Evolutionary conservation across 768 basidiomycete species (phyloP), one percentile per base, ranked within the genome.

Genomic region (Lactifluus rugatus): DNA sequence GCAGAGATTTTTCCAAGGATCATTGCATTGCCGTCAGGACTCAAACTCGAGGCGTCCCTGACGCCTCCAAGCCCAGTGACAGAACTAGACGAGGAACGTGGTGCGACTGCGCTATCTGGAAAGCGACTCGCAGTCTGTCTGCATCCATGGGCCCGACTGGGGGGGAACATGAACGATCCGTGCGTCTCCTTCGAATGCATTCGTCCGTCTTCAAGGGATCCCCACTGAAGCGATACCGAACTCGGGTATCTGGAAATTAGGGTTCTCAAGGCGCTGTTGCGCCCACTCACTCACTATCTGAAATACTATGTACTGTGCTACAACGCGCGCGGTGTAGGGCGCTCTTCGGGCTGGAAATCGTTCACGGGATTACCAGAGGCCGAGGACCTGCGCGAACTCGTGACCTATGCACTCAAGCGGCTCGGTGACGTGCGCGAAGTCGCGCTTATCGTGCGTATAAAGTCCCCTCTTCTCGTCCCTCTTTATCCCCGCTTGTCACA

Each of bases 101-200:
- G 59, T 13, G 54, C 32, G n/a, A 16, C 45, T 16, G 21, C 39
- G 11, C n/a, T 23, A 34, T 42, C 25, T 21, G 52, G 48, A 11
- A 74, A 70, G 28, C 83, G 79, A 60, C 68, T 85, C 6, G 88
- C 83, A 0, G 70, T 92, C n/a, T 83, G 83, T 63, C 72, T 87
- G 11, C 89, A 92, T 64, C 90, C 90, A 6, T 92, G 89, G 89
- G 83, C 85, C n/a, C 82, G 88, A 78, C 75, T 91, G 0, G 89
- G 89, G 1, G 89, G 89, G 16, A 76, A 72, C 51, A 87, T 84
- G 81, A 68, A 82, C 62, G 88, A 92, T 65, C 79, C 84, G 89
- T 91, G 68, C 66, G 87, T 76, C 56, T 23, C 56, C n/a, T 31
- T 5, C 19, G 6, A 42, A 42, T 19, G 32, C 13, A 8, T 48